Evolutionary conservation across 495 filamentous ascomycete genomes (phyloP).

Genomic region (Podospora bellae-mahoneyi): DNA sequence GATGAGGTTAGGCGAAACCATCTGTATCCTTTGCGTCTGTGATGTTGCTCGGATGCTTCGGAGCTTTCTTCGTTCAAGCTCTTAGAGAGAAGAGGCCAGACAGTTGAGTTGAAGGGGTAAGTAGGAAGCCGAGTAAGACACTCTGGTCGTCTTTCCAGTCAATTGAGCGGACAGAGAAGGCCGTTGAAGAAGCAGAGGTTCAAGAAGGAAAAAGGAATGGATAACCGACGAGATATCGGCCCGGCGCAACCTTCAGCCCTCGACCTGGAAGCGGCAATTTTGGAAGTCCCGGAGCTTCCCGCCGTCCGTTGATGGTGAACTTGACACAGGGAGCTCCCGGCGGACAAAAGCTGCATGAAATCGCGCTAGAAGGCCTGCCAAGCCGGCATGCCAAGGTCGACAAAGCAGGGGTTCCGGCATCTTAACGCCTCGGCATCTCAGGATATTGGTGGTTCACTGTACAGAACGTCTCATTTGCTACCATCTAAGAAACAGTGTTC

Average conservation of each 20-base stretch:
- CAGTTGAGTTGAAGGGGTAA: background rate
- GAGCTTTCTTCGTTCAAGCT: background rate
- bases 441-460: background rate
- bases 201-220: background rate
- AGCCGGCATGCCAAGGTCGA: background rate
- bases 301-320: background rate
- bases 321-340: background rate
- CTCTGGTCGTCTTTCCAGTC: background rate
- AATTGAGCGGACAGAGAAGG: background rate
- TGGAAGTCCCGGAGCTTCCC: constrained; percentile 4
- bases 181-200: background rate
- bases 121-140: background rate
- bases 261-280: constrained; percentile 2
- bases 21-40: background rate
- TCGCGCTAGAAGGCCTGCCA: constrained; percentile 9
- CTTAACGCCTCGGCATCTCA: constrained; percentile 1
- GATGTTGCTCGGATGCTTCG: background rate
- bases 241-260: background rate
- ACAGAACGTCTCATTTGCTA: background rate
- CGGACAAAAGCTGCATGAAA: background rate
- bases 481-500: constrained; percentile 56
- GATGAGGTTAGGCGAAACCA: background rate
- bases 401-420: background rate
- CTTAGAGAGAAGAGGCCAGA: background rate
- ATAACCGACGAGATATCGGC: background rate